phyloP scores from a whole-genome alignment of 345 rosid genomes.

The Citrus hindsii region DNA sequence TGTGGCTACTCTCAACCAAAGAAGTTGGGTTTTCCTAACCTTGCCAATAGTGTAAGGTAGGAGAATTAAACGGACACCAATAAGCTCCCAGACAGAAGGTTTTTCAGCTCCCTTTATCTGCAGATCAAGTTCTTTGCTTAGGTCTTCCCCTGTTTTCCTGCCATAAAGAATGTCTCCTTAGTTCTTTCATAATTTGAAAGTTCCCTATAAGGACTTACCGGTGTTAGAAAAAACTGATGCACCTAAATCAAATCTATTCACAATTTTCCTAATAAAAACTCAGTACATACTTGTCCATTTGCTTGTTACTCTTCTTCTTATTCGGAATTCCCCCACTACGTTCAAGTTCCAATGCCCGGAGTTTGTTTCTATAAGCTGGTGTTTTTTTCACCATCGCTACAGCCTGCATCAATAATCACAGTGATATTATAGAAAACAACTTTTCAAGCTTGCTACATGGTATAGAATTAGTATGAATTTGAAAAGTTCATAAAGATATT shows the following conservation, averaged over 20 bases:
- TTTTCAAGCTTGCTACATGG: not conserved
- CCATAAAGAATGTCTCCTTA: constrained; percentile 8
- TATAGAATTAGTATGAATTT: not conserved
- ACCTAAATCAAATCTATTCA: not conserved
- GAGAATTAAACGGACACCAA: constrained; percentile 64
- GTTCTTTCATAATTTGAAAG: not conserved
- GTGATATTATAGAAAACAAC: not conserved
- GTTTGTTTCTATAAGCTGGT: constrained; percentile 88
- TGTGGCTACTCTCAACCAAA: not conserved
- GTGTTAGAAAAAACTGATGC: not conserved
- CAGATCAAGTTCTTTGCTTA: constrained; percentile 85
- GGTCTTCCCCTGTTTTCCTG: constrained; percentile 87
- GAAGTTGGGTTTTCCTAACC: constrained; percentile 33
- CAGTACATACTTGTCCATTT: constrained; percentile 62
- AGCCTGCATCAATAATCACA: constrained; percentile 47
- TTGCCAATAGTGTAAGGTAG: constrained; percentile 76
- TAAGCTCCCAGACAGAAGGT: constrained; percentile 73
- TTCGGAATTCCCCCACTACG: constrained; percentile 70
- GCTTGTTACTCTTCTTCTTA: constrained; percentile 83
- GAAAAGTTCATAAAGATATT: not conserved
- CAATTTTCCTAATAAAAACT: not conserved
- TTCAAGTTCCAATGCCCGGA: constrained; percentile 82
- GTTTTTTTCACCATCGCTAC: constrained; percentile 83
- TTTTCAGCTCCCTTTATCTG: constrained; percentile 89
- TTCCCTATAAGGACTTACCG: not conserved